Percentiles rank a stretch among this genome's conserved stretches.
Conservation (phyloP, 2,329 filamentous ascomycete genomes). For the Exophiala spinifera region DNA sequence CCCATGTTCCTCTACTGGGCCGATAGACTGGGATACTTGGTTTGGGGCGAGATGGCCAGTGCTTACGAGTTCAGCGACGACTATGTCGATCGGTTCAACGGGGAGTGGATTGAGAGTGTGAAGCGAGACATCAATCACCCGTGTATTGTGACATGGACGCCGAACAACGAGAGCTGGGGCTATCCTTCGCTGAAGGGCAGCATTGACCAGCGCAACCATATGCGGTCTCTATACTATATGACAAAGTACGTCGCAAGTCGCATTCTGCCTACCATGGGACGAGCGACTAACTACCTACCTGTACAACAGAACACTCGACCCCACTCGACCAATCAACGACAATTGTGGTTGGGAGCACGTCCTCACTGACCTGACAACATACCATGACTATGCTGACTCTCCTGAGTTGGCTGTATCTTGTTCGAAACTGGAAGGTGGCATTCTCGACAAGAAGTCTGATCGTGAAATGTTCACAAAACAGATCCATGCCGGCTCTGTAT, state of each 20-base stretch:
- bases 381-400: not conserved
- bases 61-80: constrained; percentile 55
- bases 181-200: not conserved
- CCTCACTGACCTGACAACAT: not conserved
- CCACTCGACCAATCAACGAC: not conserved
- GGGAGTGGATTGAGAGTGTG: constrained; percentile 46
- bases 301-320: not conserved
- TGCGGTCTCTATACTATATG: not conserved
- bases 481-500: not conserved
- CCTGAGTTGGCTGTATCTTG: not conserved
- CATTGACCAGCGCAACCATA: not conserved
- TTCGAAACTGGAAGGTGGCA: not conserved
- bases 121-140: constrained; percentile 63
- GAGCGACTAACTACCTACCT: not conserved
- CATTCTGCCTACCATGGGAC: too few relatives aligned
- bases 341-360: not conserved
- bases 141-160: constrained; percentile 60
- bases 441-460: not conserved
- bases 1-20: constrained; percentile 67
- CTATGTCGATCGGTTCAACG: constrained; percentile 61
- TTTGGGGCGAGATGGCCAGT: constrained; percentile 67
- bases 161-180: not conserved
- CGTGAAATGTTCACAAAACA: not conserved
- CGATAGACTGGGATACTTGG: constrained; percentile 62
- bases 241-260: not conserved